Conservation (phyloP, 495 filamentous ascomycete species). For the Aspergillus bridgeri region DNA sequence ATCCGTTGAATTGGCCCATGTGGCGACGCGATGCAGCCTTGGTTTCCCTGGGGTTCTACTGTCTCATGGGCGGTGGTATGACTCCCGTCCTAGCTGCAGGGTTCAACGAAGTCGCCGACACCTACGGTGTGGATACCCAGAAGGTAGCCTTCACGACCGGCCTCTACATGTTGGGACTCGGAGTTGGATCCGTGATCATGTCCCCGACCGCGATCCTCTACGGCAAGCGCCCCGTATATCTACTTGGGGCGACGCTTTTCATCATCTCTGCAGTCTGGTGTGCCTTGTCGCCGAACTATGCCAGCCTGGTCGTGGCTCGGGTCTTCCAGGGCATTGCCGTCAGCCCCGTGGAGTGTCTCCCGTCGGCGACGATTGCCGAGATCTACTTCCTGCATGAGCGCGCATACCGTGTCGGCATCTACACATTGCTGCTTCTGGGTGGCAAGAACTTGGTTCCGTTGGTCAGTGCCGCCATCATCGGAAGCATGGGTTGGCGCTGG, state of each 20-base stretch:
- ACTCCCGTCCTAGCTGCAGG: conserved; percentile 89
- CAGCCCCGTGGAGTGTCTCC: conserved; percentile 89
- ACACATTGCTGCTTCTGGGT: conserved; percentile 82
- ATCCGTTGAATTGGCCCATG: conserved; percentile 88
- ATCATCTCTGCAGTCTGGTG: conserved; percentile 81
- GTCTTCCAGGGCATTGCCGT: conserved; percentile 86
- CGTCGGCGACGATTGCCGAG: conserved; percentile 91
- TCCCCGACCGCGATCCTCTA: conserved; percentile 89
- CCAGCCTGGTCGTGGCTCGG: conserved; percentile 75
- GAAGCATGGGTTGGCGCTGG: conserved; percentile 81
- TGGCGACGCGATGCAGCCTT: conserved; percentile 82
- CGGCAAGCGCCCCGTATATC: conserved; percentile 90
- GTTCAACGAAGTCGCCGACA: conserved; percentile 73
- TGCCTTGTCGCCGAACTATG: conserved; percentile 74
- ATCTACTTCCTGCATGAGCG: conserved; percentile 96
- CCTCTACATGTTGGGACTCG: conserved; percentile 92
- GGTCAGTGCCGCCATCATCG: conserved; percentile 82
- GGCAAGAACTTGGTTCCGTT: conserved; percentile 92
- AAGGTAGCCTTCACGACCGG: conserved; percentile 87
- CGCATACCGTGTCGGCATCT: conserved; percentile 93
- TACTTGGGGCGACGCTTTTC: conserved; percentile 72
- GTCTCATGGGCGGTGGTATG: conserved; percentile 89
- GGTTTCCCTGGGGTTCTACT: conserved; percentile 84
- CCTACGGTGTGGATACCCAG: conserved; percentile 67
- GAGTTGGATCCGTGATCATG: conserved; percentile 75